These are phyloP conservation scores for Camelina laxa DNA, from an alignment of 345 rosid species.

Conservation along the genomic window DNA sequence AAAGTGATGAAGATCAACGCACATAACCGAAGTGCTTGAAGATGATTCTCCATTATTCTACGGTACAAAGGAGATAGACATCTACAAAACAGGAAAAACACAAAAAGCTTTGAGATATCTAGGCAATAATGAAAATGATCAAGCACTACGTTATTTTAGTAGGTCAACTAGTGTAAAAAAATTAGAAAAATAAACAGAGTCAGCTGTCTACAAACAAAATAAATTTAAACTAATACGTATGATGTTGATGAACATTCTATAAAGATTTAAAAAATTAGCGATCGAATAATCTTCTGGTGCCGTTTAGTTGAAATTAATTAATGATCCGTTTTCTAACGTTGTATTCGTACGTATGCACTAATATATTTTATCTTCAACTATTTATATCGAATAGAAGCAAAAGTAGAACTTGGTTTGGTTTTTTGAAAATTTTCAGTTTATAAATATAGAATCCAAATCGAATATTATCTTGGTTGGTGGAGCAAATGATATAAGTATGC, in stretches of 20 bases:
- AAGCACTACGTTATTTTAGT: slow-evolving; percentile 16
- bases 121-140: slow-evolving; percentile 1
- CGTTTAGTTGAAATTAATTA: neutral
- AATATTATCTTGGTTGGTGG: neutral
- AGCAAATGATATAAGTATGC: neutral
- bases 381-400: neutral
- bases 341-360: slow-evolving; percentile 5
- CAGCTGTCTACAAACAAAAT: slow-evolving; percentile 15
- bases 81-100: neutral
- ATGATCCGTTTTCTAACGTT: neutral
- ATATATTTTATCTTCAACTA: neutral
- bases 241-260: slow-evolving; percentile 21
- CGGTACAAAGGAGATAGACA: slow-evolving; percentile 17
- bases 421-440: neutral
- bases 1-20: slow-evolving; percentile 25
- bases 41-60: slow-evolving; percentile 38
- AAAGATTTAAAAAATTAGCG: slow-evolving; percentile 1
- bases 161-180: slow-evolving; percentile 3
- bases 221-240: neutral
- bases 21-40: slow-evolving; percentile 29
- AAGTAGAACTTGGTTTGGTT: neutral
- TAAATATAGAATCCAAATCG: neutral
- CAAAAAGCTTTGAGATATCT: slow-evolving; percentile 7
- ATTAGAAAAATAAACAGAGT: neutral
- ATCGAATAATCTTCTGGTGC: neutral